phyloP scores from a whole-genome alignment of 352 stramenopile species.

The Elongisporangium anandrum region DNA sequence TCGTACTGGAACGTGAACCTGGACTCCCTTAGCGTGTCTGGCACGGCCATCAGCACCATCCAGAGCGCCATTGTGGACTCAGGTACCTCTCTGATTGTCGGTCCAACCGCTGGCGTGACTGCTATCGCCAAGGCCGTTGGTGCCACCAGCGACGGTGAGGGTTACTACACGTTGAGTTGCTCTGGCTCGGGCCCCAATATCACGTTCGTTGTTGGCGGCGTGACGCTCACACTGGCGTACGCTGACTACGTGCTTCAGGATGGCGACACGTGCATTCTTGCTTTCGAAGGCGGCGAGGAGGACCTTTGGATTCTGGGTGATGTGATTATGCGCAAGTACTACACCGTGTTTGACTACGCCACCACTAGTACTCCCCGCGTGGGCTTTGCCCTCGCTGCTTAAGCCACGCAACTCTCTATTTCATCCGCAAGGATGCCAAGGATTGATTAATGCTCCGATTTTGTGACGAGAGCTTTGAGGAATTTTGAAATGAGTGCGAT shows the following conservation, averaged over 20 bases:
- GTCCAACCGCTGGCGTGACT: constrained; percentile 12
- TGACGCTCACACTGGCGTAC: neutral
- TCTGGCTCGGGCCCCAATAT: neutral
- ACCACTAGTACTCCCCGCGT: constrained; percentile 30
- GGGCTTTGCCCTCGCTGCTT: constrained; percentile 31
- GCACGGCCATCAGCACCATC: constrained; percentile 13
- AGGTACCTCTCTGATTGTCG: constrained; percentile 13
- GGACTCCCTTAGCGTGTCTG: constrained; percentile 20
- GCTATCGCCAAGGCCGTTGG: constrained; percentile 14
- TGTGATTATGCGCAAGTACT: constrained; percentile 84
- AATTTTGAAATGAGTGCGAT: too few species aligned
- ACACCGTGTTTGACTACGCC: constrained; percentile 71
- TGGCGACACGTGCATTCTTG: constrained; percentile 70
- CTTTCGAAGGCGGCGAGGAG: constrained; percentile 80
- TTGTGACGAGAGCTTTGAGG: too few species aligned
- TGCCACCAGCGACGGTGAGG: neutral
- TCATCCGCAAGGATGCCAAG: too few species aligned
- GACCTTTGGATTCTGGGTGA: constrained; percentile 58
- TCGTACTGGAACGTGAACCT: constrained; percentile 33
- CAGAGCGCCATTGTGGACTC: constrained; percentile 23
- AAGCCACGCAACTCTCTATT: too few species aligned
- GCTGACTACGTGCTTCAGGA: constrained; percentile 76
- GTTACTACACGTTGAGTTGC: neutral
- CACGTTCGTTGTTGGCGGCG: neutral
- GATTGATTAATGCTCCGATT: too few species aligned